Evolutionary conservation across 331 rosid species (phyloP).

Genomic region (Arachis monticola): DNA sequence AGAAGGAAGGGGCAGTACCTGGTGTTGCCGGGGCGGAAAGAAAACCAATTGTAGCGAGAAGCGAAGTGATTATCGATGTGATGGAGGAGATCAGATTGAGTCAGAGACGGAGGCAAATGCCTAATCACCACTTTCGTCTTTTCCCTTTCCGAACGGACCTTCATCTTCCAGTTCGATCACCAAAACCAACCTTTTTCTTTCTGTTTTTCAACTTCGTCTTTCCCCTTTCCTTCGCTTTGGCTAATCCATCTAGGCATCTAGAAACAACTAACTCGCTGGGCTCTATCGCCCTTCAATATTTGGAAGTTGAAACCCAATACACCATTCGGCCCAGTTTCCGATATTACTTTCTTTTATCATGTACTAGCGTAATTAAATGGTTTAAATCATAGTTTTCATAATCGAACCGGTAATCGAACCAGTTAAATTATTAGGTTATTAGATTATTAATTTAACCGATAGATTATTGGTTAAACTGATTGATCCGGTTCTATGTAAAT

Average conservation of each 20-base stretch:
- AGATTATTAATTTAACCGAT: too few species aligned
- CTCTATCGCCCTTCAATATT: background rate
- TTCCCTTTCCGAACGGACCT: conserved; percentile 61
- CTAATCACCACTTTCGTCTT: conserved; percentile 85
- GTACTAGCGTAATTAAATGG: too few species aligned
- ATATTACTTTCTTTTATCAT: background rate
- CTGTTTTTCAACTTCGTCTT: background rate
- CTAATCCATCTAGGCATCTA: background rate
- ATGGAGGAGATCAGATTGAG: conserved; percentile 78
- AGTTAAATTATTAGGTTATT: too few species aligned
- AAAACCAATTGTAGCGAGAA: conserved; percentile 69
- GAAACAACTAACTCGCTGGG: background rate
- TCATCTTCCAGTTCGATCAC: conserved; percentile 52
- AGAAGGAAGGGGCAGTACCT: conserved; percentile 45
- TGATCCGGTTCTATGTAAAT: too few species aligned
- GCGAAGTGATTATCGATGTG: conserved; percentile 69
- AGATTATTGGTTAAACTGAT: too few species aligned
- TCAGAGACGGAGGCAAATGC: conserved; percentile 92
- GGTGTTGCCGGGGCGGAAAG: conserved; percentile 77
- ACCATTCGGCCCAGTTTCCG: background rate
- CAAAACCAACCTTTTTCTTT: background rate
- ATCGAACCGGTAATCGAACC: too few species aligned
- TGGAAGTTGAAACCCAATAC: background rate
- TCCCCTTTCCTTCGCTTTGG: background rate
- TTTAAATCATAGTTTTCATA: too few species aligned